Base-by-base conservation (phyloP, 257 asterid genomes). In the Solanum habrochaites region DNA sequence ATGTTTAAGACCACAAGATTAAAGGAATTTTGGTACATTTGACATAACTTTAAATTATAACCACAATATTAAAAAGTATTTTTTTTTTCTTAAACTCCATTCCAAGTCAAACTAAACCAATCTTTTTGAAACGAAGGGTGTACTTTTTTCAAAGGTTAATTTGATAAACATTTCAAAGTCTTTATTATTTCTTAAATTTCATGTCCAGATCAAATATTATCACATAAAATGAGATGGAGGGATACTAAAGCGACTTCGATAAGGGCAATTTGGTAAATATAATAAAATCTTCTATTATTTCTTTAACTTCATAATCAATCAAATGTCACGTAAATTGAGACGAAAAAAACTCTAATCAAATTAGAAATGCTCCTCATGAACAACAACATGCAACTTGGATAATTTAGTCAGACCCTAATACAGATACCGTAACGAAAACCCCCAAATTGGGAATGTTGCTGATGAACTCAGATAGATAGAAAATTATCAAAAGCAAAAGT, bases 231-330 rank as follows among this genome's bases (percentile, higher is more conserved):
- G 2, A 20, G 1, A 56, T 1, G 0, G 4, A 56, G 25, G 5
- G 4, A 11, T 25, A 64, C 16, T 11, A 11, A n/a, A 64, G 12
- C 5, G 25, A 64, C 31, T 64, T 64, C 2, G 3, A 64, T 11
- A 64, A 64, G 71, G 9, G 16, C 32, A 64, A 11, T 64, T 64
- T 25, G 2, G 8, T 64, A 23, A 62, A 23, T 11, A 62, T 23
- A 62, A 62, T 29, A 62, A n/a, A n/a, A 0, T 11, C 1, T 64
- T 11, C 8, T 11, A 11, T 64, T 64, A 4, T n/a, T n/a, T n/a
- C 9, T n/a, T 11, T 11, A 64, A 64, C 13, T n/a, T 7, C 0
- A 0, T n/a, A 25, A 4, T 15, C 31, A 0, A 0, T 11, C 3
- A 23, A 4, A 8, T 62, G 0, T n/a, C 16, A 62, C 16, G 0